Evolutionary conservation across 2,329 filamentous ascomycete species (phyloP), one percentile per base, ranked within the genome.

Genomic region (Ceratocystis cubensis): DNA sequence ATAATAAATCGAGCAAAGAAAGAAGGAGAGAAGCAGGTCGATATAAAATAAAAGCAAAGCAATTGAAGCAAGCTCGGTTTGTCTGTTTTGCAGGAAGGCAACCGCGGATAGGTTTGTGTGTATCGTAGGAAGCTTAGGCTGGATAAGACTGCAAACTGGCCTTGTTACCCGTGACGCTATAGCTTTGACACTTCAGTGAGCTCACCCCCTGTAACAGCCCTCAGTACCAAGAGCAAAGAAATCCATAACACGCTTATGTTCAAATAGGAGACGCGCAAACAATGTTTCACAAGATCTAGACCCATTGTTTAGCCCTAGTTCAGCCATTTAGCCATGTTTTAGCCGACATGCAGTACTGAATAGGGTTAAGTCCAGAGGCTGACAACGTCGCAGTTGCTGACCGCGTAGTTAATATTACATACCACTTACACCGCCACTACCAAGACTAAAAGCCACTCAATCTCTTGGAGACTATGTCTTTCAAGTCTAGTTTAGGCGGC

Each of bases 101-200:
- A 3, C n/a, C 28, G 28, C 7, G 22, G 56, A 59, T 37, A 30
- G 30, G 7, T 10, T 59, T 37, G 44, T 33, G 22, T 37, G 17
- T 22, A 50, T 48, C n/a, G 41, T 33, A 7, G 45, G 28, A 37
- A 33, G 61, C 45, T 33, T 63, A 44, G 61, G 61, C 30, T 48
- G 3, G 33, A 15, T 22, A 48, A 48, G 45, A 20, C 46, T 48
- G 61, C 61, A 50, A 63, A 28, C 61, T 63, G 61, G 61, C 61
- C 61, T 63, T 41, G 61, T 20, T 59, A 22, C 25, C 56, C 30
- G 20, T 30, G 28, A 7, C 56, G 17, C 56, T 59, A n/a, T 20
- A 33, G 22, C 56, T 33, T n/a, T 59, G 30, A n/a, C 25, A n/a
- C 56, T 59, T 37, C 56, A 59, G 56, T 30, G 7, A 59, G 25